Evolutionary conservation across 148 eudicot genomes (phyloP).

Genomic region (Polygonum aviculare): DNA sequence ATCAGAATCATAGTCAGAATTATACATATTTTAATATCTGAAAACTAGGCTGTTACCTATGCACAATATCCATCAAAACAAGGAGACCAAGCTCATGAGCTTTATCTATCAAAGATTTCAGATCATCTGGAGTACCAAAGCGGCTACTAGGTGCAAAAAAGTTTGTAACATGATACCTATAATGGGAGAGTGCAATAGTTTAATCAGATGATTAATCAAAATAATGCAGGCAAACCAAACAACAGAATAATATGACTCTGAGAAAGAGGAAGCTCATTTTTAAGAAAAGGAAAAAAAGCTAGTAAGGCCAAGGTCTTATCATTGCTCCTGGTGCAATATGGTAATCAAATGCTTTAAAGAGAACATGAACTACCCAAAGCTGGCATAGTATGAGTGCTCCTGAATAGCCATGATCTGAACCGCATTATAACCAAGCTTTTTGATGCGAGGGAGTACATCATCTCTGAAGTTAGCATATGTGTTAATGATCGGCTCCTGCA

Average conservation of each 20-base stretch:
- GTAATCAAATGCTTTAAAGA: background rate
- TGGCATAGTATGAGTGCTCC: conserved; percentile 96
- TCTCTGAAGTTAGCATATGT: conserved; percentile 90
- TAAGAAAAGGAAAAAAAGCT: no score
- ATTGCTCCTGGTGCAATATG: no score
- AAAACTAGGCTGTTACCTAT: conserved; percentile 46
- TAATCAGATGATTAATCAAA: conserved; percentile 4
- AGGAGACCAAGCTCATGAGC: conserved; percentile 94
- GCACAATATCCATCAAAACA: conserved; percentile 98
- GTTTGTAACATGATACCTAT: conserved; percentile 93
- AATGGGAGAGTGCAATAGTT: background rate
- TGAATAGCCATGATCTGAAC: conserved; percentile 99
- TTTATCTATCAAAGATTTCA: conserved; percentile 90
- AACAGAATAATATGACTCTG: background rate
- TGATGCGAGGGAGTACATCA: conserved; percentile 93
- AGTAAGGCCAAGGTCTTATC: no score
- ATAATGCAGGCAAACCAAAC: background rate
- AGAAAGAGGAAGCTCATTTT: background rate
- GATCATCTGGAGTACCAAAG: conserved; percentile 98
- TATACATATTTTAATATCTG: background rate
- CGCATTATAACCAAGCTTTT: conserved; percentile 89
- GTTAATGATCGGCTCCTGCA: conserved; percentile 87
- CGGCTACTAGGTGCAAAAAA: conserved; percentile 99
- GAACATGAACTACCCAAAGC: conserved; percentile 67
- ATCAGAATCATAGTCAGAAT: background rate